A percentile compares a stretch with the other conserved stretches of the same genome.
Conservation (phyloP, 306 rosid genomes). For the Acacia acuminata region DNA sequence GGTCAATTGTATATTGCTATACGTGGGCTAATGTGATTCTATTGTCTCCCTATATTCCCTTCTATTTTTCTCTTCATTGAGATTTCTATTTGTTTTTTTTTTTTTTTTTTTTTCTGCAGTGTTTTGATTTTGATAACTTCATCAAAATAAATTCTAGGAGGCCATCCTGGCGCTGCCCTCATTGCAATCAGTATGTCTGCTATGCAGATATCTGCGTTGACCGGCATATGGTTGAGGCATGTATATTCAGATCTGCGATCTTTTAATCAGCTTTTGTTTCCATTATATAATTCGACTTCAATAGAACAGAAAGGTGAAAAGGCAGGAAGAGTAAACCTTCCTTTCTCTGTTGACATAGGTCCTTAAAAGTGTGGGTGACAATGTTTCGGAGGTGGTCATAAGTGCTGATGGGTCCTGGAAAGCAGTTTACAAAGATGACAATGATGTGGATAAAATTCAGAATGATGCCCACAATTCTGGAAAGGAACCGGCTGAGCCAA, state of each 20-base stretch:
- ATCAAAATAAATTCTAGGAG: conserved; percentile 68
- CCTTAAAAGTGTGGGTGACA: conserved; percentile 71
- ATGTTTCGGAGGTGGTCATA: conserved; percentile 67
- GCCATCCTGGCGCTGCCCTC: conserved; percentile 99
- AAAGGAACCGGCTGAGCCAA: conserved; percentile 48
- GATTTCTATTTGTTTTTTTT: conserved; percentile 29
- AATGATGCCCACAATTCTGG: conserved; percentile 34
- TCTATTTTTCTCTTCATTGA: conserved; percentile 16
- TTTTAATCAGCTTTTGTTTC: conserved; percentile 29
- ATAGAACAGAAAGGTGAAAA: not conserved
- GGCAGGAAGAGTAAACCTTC: conserved; percentile 12
- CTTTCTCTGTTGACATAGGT: conserved; percentile 46
- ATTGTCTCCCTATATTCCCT: not conserved
- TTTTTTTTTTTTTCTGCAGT: conserved; percentile 51
- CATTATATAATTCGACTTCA: conserved; percentile 16
- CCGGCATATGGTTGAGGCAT: conserved; percentile 82
- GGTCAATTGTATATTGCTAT: conserved; percentile 5
- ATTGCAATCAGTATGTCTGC: conserved; percentile 79
- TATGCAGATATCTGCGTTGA: conserved; percentile 75
- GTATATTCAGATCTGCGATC: conserved; percentile 42
- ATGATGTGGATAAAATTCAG: conserved; percentile 38
- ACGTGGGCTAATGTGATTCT: not conserved
- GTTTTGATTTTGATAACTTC: conserved; percentile 83
- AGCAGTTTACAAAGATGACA: conserved; percentile 56
- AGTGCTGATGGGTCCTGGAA: conserved; percentile 88